Percentiles rank a stretch among this genome's conserved stretches.
Conservation (phyloP, 345 rosid genomes). For the Eucalyptus victrix region DNA sequence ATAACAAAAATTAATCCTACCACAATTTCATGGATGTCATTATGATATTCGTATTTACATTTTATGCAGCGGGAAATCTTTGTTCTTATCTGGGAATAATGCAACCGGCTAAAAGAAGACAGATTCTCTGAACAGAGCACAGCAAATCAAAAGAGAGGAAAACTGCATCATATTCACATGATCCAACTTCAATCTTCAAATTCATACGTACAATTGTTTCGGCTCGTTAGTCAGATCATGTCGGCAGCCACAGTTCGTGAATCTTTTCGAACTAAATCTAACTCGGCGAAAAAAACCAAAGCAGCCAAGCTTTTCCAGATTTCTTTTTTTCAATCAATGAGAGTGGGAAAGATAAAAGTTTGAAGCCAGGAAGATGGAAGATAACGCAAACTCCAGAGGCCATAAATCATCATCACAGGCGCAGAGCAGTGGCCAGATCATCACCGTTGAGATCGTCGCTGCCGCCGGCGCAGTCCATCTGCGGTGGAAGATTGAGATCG, state of each 20-base stretch:
- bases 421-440: not conserved
- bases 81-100: not conserved
- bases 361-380: not conserved
- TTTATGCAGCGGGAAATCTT: not conserved
- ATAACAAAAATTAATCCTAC: not conserved
- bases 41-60: not conserved
- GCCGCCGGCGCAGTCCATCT: not conserved
- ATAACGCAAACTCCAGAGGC: not conserved
- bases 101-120: not conserved
- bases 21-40: not conserved
- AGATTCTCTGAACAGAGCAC: not conserved
- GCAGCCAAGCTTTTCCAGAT: not conserved
- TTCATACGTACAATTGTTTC: not conserved
- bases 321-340: not conserved
- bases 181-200: not conserved
- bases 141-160: not conserved
- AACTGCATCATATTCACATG: not conserved
- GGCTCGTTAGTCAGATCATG: not conserved
- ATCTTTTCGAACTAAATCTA: not conserved
- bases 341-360: not conserved
- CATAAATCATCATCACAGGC: not conserved
- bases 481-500: conserved; percentile 11
- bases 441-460: not conserved
- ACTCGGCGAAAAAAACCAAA: not conserved
- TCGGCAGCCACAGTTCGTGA: not conserved